phyloP scores from a whole-genome alignment of 345 rosid species.

The Theobroma cacao region DNA sequence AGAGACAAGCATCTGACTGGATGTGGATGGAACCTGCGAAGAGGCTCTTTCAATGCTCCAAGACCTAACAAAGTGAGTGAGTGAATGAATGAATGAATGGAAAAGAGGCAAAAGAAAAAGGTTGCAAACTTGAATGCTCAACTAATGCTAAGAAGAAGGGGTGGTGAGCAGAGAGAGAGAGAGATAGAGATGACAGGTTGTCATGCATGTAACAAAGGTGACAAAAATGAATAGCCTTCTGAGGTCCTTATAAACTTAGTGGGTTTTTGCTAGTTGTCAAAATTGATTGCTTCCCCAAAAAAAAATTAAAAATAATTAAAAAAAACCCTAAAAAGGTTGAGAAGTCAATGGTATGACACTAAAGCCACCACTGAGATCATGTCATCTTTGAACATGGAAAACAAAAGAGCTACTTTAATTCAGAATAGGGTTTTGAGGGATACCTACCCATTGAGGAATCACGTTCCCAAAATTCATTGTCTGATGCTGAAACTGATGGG shows the following conservation, averaged over 20 bases:
- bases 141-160: background rate
- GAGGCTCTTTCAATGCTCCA: slow-evolving; percentile 15
- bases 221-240: slow-evolving; percentile 7
- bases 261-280: slow-evolving; percentile 21
- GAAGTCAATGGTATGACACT: slow-evolving; percentile 8
- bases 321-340: background rate
- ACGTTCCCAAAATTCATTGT: background rate
- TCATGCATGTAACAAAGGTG: background rate
- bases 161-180: background rate
- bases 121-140: slow-evolving; percentile 18
- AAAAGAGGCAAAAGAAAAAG: background rate
- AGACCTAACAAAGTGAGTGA: slow-evolving; percentile 16
- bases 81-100: background rate
- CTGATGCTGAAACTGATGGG: background rate
- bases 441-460: background rate
- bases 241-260: background rate
- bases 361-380: background rate
- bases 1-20: background rate
- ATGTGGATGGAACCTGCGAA: background rate
- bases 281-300: slow-evolving; percentile 11
- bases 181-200: slow-evolving; percentile 17
- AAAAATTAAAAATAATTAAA: background rate
- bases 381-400: background rate
- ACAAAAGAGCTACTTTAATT: background rate
- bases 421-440: background rate